Percentiles rank a stretch among this genome's conserved stretches.
phyloP scores from a whole-genome alignment of 1,284 basidiomycete species.

The Leccinum griseonigrum region DNA sequence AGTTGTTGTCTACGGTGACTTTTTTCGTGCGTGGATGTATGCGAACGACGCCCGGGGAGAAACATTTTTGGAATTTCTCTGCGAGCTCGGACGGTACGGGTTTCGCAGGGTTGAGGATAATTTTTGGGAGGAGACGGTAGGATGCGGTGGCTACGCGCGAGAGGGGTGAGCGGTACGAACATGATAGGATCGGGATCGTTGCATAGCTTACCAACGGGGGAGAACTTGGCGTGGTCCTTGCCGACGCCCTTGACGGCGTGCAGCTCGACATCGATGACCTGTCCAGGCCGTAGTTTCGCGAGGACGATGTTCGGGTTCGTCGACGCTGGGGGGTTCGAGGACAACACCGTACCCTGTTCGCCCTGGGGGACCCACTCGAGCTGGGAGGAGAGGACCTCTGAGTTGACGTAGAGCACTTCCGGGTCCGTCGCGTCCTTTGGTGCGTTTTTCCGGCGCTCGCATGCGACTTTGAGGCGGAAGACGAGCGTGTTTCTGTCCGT shows the following conservation, averaged over 20 bases:
- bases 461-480: conserved; percentile 76
- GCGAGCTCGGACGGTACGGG: conserved; percentile 64
- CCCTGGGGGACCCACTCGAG: conserved; percentile 85
- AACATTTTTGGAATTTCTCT: conserved; percentile 85
- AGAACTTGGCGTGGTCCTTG: conserved; percentile 97
- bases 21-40: conserved; percentile 58
- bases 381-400: conserved; percentile 77
- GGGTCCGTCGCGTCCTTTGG: conserved; percentile 63
- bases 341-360: conserved; percentile 67
- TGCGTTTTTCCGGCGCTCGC: conserved; percentile 58
- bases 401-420: conserved; percentile 64
- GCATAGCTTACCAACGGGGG: conserved; percentile 79
- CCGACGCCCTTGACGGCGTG: conserved; percentile 96
- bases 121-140: conserved; percentile 89
- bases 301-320: conserved; percentile 88
- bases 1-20: conserved; percentile 58
- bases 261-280: conserved; percentile 80
- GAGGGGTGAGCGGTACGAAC: conserved; percentile 3
- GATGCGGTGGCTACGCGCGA: conserved; percentile 77
- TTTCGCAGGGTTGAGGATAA: conserved; percentile 66
- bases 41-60: conserved; percentile 86
- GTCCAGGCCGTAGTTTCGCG: conserved; percentile 92
- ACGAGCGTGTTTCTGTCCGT: conserved; percentile 94
- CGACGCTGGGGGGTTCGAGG: conserved; percentile 56
- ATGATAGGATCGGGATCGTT: not conserved